These are phyloP conservation scores for Rosa rugosa DNA, from an alignment of 306 rosid species.

Conservation along the genomic window DNA sequence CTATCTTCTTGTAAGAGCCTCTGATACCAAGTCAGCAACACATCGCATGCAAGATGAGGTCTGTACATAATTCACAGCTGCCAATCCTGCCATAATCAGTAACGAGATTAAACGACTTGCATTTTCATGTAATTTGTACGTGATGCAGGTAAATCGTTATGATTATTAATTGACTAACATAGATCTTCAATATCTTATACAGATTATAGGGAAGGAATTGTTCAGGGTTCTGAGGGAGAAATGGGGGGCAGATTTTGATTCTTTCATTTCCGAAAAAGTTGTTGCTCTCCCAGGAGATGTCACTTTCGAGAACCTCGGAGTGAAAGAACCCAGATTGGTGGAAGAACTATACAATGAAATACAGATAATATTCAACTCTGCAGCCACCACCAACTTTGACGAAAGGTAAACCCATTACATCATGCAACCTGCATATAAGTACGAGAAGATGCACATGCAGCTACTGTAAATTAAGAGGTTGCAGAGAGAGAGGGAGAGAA, in stretches of 20 bases:
- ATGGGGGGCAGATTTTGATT: slow-evolving; percentile 10
- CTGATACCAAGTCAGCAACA: slow-evolving; percentile 11
- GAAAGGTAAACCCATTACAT: slow-evolving; percentile 22
- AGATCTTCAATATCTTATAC: background rate
- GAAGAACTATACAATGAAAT: slow-evolving; percentile 13
- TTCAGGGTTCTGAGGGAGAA: slow-evolving; percentile 12
- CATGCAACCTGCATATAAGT: background rate
- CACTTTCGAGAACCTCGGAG: slow-evolving; percentile 21
- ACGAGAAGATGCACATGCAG: background rate
- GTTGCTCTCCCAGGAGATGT: slow-evolving; percentile 31
- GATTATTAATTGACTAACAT: background rate
- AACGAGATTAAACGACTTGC: background rate
- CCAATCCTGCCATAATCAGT: background rate
- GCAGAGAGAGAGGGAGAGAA: background rate
- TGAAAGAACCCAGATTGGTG: slow-evolving; percentile 20
- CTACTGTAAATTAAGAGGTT: background rate
- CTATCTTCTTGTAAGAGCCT: slow-evolving; percentile 32
- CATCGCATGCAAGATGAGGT: slow-evolving; percentile 26
- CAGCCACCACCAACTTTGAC: slow-evolving; percentile 36
- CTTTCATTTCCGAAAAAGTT: slow-evolving; percentile 32
- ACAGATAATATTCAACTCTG: slow-evolving; percentile 30
- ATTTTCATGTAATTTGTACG: background rate
- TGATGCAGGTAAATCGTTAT: background rate
- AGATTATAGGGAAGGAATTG: slow-evolving; percentile 17
- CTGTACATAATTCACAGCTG: background rate